phyloP scores from a whole-genome alignment of 225 moss, liverwort and hornwort species.

The Sphagnum tenellum region DNA sequence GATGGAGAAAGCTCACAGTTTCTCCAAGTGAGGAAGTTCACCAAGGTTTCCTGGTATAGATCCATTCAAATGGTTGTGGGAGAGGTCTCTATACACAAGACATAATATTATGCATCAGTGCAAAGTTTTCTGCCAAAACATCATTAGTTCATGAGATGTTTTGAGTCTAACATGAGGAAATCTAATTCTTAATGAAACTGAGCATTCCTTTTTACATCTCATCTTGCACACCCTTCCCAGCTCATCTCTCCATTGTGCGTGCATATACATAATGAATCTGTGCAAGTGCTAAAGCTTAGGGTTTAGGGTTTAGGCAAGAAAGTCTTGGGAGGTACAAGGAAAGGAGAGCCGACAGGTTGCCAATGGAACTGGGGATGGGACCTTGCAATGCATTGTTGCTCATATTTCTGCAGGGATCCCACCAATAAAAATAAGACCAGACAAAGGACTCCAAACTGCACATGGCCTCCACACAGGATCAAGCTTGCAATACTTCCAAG shows the following conservation, averaged over 20 bases:
- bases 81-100: conserved; percentile 41
- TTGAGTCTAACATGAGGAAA: not conserved
- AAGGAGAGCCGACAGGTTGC: conserved; percentile 43
- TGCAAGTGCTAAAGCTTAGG: not conserved
- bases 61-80: conserved; percentile 65
- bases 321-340: conserved; percentile 40
- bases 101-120: too few relatives aligned
- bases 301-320: not conserved
- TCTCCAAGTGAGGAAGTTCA: conserved; percentile 34
- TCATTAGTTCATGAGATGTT: not conserved
- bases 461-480: not conserved
- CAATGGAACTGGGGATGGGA: conserved; percentile 50
- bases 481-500: too few relatives aligned
- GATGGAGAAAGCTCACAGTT: conserved; percentile 43
- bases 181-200: not conserved
- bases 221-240: too few relatives aligned
- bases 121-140: not conserved
- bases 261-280: not conserved
- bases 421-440: not conserved
- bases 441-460: not conserved
- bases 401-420: conserved; percentile 53
- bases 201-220: not conserved
- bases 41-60: conserved; percentile 71
- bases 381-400: conserved; percentile 65
- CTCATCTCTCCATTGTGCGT: too few relatives aligned